Evolutionary conservation across 2,329 filamentous ascomycete species (phyloP).

Genomic region (Phyllosticta citrichinensis): DNA sequence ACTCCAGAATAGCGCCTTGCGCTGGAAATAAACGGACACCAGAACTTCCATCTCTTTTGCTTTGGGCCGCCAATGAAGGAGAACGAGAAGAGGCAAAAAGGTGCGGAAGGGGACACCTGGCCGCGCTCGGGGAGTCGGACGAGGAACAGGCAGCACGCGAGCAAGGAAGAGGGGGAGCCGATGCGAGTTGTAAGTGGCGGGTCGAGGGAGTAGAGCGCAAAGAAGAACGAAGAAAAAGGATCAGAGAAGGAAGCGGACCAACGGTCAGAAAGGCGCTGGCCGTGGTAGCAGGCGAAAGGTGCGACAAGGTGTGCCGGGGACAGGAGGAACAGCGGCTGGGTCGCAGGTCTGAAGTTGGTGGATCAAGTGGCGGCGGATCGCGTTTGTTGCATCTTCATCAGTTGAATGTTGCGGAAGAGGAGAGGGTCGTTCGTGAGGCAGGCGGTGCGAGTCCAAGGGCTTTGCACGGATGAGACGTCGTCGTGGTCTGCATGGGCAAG

Average conservation of each 20-base stretch:
- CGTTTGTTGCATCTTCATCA: not conserved
- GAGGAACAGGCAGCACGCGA: not conserved
- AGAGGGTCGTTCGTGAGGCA: not conserved
- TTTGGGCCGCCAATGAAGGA: not conserved
- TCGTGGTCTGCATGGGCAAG: not conserved
- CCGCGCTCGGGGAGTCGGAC: not conserved
- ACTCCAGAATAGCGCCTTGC: constrained; percentile 6
- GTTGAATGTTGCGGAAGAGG: not conserved
- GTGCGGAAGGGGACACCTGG: not conserved
- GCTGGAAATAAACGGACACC: constrained; percentile 6
- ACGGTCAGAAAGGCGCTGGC: not conserved
- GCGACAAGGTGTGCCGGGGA: not conserved
- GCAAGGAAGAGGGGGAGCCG: not conserved
- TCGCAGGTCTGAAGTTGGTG: not conserved
- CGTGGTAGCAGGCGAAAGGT: not conserved
- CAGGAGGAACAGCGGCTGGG: not conserved
- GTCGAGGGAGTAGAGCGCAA: not conserved
- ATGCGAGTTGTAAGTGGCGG: not conserved
- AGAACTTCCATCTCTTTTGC: constrained; percentile 1
- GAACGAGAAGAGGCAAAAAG: not conserved
- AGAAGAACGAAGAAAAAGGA: not conserved
- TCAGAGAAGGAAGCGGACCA: not conserved
- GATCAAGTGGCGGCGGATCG: not conserved
- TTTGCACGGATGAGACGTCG: not conserved
- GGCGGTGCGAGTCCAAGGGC: not conserved